Conservation (phyloP, 495 filamentous ascomycete genomes). For the Glonium stellatum region DNA sequence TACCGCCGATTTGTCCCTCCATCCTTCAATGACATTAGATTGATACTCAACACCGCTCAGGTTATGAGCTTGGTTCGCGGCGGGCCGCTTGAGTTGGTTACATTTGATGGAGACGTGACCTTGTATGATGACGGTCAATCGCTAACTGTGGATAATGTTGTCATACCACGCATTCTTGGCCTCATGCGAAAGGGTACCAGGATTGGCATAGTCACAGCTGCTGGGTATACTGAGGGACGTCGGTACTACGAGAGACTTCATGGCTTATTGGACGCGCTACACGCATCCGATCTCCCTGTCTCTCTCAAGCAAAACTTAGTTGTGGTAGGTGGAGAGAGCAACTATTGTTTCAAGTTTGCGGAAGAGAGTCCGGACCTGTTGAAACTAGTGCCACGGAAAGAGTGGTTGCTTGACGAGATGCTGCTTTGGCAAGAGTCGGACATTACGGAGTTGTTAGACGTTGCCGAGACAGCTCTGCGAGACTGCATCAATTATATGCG, state of each 20-base stretch:
- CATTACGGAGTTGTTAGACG: constrained; percentile 71
- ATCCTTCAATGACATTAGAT: constrained; percentile 92
- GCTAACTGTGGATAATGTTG: constrained; percentile 62
- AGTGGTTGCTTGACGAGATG: constrained; percentile 89
- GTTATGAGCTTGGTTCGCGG: constrained; percentile 70
- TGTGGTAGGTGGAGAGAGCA: constrained; percentile 80
- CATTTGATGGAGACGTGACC: constrained; percentile 96
- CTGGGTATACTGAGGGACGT: constrained; percentile 81
- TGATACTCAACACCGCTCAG: constrained; percentile 92
- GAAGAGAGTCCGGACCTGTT: constrained; percentile 45
- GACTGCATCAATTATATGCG: constrained; percentile 72
- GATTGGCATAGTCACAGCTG: constrained; percentile 93
- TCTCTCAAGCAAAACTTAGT: constrained; percentile 68
- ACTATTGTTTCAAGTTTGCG: constrained; percentile 77
- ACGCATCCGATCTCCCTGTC: constrained; percentile 52
- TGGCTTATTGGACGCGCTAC: constrained; percentile 79
- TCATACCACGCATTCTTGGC: constrained; percentile 70
- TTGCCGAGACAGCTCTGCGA: constrained; percentile 73
- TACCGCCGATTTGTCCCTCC: constrained; percentile 90
- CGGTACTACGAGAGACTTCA: constrained; percentile 78
- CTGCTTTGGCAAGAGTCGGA: constrained; percentile 69
- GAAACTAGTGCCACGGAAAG: constrained; percentile 54
- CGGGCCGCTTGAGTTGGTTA: constrained; percentile 70
- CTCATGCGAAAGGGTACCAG: constrained; percentile 56
- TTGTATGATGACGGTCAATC: constrained; percentile 89